A percentile compares a stretch with the other conserved stretches of the same genome.
Evolutionary conservation across 2,329 filamentous ascomycete species (phyloP).

Genomic region (Didymella segeticola): DNA sequence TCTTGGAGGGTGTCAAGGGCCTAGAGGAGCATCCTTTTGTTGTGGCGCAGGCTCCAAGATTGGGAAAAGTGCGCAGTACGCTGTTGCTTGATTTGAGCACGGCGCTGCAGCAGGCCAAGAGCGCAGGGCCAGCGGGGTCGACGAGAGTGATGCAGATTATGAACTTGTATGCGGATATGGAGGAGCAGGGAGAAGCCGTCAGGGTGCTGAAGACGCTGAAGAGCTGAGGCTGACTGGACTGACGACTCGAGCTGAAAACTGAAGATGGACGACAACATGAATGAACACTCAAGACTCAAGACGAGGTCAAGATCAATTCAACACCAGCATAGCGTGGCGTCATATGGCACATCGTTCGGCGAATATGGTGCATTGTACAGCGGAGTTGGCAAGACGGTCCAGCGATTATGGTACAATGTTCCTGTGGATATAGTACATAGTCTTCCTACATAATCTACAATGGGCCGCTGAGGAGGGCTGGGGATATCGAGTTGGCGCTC

Average conservation of each 20-base stretch:
- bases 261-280: too few species aligned
- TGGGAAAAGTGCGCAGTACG: conserved; percentile 66
- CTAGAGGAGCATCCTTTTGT: conserved; percentile 70
- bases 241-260: too few species aligned
- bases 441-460: conserved; percentile 27
- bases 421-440: too few species aligned
- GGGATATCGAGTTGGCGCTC: conserved; percentile 52
- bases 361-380: too few species aligned
- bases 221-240: too few species aligned
- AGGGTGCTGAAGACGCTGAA: conserved; percentile 58
- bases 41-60: conserved; percentile 60
- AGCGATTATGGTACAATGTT: conserved; percentile 46
- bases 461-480: conserved; percentile 48
- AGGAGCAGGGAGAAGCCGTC: conserved; percentile 65
- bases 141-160: conserved; percentile 62
- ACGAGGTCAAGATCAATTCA: conserved; percentile 19
- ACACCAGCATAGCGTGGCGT: conserved; percentile 57
- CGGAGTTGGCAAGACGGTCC: too few species aligned
- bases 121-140: conserved; percentile 47
- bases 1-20: conserved; percentile 59
- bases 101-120: conserved; percentile 64
- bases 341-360: too few species aligned
- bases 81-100: conserved; percentile 70
- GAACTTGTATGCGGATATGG: conserved; percentile 67
- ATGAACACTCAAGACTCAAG: too few species aligned